These are phyloP conservation scores for Colletotrichum cereale DNA, from an alignment of 2,329 filamentous ascomycete species.

Conservation along the genomic window DNA sequence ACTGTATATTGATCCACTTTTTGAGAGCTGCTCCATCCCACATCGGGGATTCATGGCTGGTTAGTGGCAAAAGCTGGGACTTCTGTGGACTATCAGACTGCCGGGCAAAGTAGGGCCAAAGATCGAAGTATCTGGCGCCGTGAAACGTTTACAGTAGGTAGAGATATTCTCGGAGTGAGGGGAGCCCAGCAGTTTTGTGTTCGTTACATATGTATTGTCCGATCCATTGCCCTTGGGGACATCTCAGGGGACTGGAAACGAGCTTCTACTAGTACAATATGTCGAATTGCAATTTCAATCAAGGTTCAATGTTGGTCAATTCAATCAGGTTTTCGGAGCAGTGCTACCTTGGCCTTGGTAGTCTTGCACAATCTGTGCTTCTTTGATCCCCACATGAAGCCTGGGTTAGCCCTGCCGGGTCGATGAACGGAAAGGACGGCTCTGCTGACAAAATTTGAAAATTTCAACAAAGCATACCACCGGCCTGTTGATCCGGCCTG, in stretches of 20 bases:
- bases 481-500: neutral
- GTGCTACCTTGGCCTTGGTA: constrained; percentile 2
- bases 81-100: neutral
- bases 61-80: constrained; percentile 1
- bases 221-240: too few relatives aligned
- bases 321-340: neutral
- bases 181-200: neutral
- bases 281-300: neutral
- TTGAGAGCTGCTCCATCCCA: neutral
- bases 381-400: neutral
- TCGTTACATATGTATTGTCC: neutral
- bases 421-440: neutral
- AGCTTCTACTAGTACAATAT: neutral
- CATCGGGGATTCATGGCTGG: neutral
- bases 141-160: neutral
- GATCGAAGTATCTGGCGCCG: neutral
- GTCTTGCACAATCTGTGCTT: neutral
- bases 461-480: neutral
- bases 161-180: neutral
- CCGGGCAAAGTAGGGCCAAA: neutral
- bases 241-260: neutral
- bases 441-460: neutral
- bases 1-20: neutral
- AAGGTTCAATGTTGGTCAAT: neutral
- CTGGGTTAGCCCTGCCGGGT: neutral